phyloP scores from a whole-genome alignment of 306 rosid species.

The Quercus wislizeni region DNA sequence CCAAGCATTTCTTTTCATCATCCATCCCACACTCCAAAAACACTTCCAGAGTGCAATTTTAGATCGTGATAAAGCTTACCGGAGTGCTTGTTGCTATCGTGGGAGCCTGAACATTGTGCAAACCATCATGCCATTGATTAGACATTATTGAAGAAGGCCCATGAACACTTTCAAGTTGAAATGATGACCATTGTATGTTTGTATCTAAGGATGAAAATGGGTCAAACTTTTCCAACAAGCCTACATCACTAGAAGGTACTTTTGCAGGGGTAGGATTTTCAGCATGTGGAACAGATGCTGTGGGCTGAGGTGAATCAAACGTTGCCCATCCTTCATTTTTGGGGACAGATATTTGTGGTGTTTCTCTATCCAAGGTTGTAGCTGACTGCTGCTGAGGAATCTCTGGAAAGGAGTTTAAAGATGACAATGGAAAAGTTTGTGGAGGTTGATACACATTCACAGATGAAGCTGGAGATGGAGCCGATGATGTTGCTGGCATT shows the following conservation, averaged over 20 bases:
- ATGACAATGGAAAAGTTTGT: constrained; percentile 29
- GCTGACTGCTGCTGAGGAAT: constrained; percentile 40
- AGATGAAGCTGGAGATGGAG: constrained; percentile 33
- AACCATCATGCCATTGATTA: constrained; percentile 43
- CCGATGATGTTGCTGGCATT: constrained; percentile 38
- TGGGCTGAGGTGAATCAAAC: constrained; percentile 52
- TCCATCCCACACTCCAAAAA: background rate
- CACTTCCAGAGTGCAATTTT: background rate
- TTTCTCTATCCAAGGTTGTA: constrained; percentile 32
- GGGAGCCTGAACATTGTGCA: constrained; percentile 34
- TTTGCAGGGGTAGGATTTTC: constrained; percentile 28
- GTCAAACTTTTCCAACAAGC: constrained; percentile 42
- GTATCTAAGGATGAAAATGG: constrained; percentile 34
- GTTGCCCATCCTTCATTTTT: constrained; percentile 83
- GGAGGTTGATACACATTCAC: constrained; percentile 26
- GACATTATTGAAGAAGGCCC: constrained; percentile 31
- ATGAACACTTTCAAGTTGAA: constrained; percentile 25
- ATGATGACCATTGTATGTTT: constrained; percentile 45
- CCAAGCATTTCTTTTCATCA: background rate
- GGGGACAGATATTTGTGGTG: constrained; percentile 39
- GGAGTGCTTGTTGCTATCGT: constrained; percentile 26
- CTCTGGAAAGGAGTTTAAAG: constrained; percentile 42
- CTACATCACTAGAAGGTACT: constrained; percentile 26
- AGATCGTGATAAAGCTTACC: constrained; percentile 31
- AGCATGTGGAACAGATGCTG: constrained; percentile 26